phyloP scores from a whole-genome alignment of 2,329 filamentous ascomycete species.

The Alternaria incomplexa region DNA sequence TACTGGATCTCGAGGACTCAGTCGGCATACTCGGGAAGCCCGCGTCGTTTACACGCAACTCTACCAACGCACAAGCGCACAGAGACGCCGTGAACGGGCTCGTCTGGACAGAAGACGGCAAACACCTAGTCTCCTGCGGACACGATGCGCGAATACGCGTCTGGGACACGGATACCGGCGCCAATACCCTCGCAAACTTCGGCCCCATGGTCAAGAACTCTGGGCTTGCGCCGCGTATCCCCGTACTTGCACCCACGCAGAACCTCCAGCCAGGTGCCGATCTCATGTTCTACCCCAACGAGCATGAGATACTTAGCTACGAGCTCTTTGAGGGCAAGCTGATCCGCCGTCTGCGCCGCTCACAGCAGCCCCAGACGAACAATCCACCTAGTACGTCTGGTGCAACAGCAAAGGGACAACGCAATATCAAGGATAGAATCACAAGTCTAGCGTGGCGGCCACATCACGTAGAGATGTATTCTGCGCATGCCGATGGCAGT shows the following conservation, averaged over 20 bases:
- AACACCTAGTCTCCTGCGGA: conserved; percentile 77
- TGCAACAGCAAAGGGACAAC: conserved; percentile 45
- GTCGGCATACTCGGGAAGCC: conserved; percentile 66
- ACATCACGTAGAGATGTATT: conserved; percentile 77
- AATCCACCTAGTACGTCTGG: neutral
- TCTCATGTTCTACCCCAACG: conserved; percentile 79
- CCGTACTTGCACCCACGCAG: conserved; percentile 64
- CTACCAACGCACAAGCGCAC: conserved; percentile 65
- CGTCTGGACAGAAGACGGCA: conserved; percentile 81
- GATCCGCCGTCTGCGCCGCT: conserved; percentile 72
- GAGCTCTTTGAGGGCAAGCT: conserved; percentile 79
- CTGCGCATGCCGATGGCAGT: conserved; percentile 81
- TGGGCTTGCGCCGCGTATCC: conserved; percentile 48
- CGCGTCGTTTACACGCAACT: conserved; percentile 47
- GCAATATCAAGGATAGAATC: conserved; percentile 58
- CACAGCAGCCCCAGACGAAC: conserved; percentile 52
- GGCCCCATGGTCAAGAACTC: conserved; percentile 80
- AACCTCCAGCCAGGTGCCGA: conserved; percentile 65
- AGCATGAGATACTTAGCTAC: conserved; percentile 75
- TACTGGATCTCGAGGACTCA: conserved; percentile 84
- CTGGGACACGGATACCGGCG: conserved; percentile 81
- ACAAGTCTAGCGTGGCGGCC: conserved; percentile 78
- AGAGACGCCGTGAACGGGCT: conserved; percentile 83
- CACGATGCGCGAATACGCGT: conserved; percentile 85
- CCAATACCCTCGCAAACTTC: conserved; percentile 88